Evolutionary conservation across 2,329 filamentous ascomycete species (phyloP).

Genomic region (Pseudogymnoascus sp.): DNA sequence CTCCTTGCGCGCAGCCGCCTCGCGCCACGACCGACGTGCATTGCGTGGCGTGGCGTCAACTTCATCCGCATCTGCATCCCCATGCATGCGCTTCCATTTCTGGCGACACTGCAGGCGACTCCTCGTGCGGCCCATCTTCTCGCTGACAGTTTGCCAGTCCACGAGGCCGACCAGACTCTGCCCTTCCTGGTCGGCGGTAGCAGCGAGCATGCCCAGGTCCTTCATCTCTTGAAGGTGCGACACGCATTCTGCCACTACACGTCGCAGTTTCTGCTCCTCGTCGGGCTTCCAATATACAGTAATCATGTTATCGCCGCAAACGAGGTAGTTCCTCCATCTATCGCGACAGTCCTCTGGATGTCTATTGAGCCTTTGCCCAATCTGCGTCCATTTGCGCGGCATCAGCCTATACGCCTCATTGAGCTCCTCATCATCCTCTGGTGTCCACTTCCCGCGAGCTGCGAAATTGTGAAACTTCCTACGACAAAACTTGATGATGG

Average conservation of each 20-base stretch:
- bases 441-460: conserved; percentile 50
- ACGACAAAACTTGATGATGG: conserved; percentile 48
- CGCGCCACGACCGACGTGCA: conserved; percentile 31
- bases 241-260: conserved; percentile 46
- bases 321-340: conserved; percentile 60
- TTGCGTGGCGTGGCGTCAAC: conserved; percentile 14
- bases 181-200: conserved; percentile 26
- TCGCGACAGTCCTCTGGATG: conserved; percentile 59
- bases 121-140: conserved; percentile 51
- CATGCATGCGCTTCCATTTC: conserved; percentile 53
- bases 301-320: conserved; percentile 45
- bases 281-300: conserved; percentile 50
- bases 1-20: conserved; percentile 37
- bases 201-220: conserved; percentile 18
- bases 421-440: conserved; percentile 50
- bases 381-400: conserved; percentile 49
- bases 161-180: conserved; percentile 33
- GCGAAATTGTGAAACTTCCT: conserved; percentile 59
- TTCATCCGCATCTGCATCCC: conserved; percentile 21
- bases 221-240: conserved; percentile 36
- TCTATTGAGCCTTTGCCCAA: conserved; percentile 55
- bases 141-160: conserved; percentile 58
- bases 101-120: conserved; percentile 58
- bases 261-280: conserved; percentile 48
- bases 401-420: conserved; percentile 35